phyloP scores from a whole-genome alignment of 2,329 filamentous ascomycete species.

The Cadophora gregata region DNA sequence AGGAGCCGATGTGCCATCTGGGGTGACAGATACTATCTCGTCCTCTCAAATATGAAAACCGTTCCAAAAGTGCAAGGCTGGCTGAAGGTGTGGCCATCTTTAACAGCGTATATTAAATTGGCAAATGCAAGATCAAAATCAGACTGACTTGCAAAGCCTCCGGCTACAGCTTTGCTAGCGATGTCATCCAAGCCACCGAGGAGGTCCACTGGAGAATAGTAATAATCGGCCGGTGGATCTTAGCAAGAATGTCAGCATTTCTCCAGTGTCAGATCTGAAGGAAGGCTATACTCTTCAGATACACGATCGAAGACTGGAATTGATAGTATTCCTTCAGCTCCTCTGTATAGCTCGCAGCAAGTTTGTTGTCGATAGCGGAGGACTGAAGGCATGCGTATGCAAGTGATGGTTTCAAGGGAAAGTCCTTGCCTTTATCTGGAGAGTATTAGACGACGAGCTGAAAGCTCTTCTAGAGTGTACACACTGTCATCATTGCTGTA shows the following conservation, averaged over 20 bases:
- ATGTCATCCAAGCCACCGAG: constrained; percentile 23
- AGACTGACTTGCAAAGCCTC: constrained; percentile 18
- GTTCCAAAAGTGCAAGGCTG: constrained; percentile 12
- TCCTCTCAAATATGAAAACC: constrained; percentile 16
- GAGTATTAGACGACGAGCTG: background rate
- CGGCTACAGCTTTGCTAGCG: constrained; percentile 2
- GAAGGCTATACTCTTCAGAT: constrained; percentile 28
- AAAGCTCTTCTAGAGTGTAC: no score
- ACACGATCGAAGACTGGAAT: constrained; percentile 24
- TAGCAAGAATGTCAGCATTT: no score
- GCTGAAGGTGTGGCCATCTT: constrained; percentile 20
- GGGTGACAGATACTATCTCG: constrained; percentile 13
- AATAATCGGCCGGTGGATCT: constrained; percentile 24
- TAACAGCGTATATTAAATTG: background rate
- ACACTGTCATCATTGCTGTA: constrained; percentile 13
- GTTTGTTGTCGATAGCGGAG: constrained; percentile 17
- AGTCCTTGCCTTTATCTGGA: constrained; percentile 2
- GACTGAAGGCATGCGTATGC: constrained; percentile 23
- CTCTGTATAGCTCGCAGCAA: constrained; percentile 9
- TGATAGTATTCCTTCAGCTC: constrained; percentile 23
- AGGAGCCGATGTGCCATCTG: constrained; percentile 19
- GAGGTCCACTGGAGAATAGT: constrained; percentile 23
- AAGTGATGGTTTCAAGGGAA: background rate
- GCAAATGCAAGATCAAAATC: constrained; percentile 15
- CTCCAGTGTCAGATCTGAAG: no score